phyloP scores from a whole-genome alignment of 2,329 filamentous ascomycete species.

The Chaetomiaceae sp. region DNA sequence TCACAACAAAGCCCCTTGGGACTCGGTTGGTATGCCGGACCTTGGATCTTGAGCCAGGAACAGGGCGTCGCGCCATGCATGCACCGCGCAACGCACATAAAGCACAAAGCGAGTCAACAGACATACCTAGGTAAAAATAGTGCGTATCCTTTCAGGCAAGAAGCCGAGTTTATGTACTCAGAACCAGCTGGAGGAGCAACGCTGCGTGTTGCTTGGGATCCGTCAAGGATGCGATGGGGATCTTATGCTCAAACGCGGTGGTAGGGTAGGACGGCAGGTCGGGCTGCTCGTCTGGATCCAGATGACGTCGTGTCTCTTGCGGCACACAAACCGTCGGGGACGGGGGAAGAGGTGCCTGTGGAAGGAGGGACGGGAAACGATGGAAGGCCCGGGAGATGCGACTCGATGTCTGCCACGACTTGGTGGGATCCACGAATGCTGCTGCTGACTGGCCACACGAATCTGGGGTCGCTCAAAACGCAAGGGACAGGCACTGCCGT shows the following conservation, averaged over 20 bases:
- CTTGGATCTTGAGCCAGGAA: no score
- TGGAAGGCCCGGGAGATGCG: constrained; percentile 11
- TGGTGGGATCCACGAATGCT: constrained; percentile 18
- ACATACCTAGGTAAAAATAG: constrained; percentile 6
- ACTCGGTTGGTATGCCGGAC: not conserved
- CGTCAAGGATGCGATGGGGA: constrained; percentile 28
- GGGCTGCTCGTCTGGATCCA: constrained; percentile 1
- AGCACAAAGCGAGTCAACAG: constrained; percentile 1
- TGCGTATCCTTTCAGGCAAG: constrained; percentile 9
- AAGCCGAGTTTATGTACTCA: constrained; percentile 21
- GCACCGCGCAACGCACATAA: no score
- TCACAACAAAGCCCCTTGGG: not conserved
- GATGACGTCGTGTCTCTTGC: constrained; percentile 19
- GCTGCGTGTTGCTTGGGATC: constrained; percentile 28
- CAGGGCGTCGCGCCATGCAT: no score
- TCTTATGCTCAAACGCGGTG: constrained; percentile 14
- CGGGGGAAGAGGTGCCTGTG: constrained; percentile 12
- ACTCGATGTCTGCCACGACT: constrained; percentile 17
- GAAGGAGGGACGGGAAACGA: constrained; percentile 24
- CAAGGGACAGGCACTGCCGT: constrained; percentile 22
- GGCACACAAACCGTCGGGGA: constrained; percentile 14
- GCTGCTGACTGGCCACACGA: constrained; percentile 1
- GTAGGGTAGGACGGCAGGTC: constrained; percentile 9
- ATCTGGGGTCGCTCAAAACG: constrained; percentile 16
- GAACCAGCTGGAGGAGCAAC: constrained; percentile 28